Evolutionary conservation across 495 filamentous ascomycete genomes (phyloP).

Genomic region (Aspergillus funiculosus): DNA sequence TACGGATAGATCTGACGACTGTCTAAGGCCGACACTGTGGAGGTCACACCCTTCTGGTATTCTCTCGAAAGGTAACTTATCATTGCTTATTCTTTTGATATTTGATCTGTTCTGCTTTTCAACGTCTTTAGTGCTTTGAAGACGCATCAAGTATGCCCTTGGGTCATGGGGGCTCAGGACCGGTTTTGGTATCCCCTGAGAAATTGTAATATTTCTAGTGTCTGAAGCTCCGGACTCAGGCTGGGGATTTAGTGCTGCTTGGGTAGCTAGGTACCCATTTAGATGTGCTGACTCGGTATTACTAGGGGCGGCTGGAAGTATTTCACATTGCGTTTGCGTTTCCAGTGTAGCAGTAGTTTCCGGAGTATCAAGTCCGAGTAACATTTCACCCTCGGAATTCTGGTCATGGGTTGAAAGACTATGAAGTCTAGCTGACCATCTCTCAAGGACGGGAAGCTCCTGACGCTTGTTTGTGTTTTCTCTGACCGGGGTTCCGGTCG

Average conservation of each 20-base stretch:
- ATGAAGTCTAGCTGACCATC: constrained; percentile 36
- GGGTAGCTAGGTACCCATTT: constrained; percentile 37
- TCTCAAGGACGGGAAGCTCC: constrained; percentile 27
- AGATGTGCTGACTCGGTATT: constrained; percentile 28
- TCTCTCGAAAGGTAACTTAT: constrained; percentile 33
- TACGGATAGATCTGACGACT: constrained; percentile 8
- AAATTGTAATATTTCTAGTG: not conserved
- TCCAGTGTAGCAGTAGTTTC: constrained; percentile 35
- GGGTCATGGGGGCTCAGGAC: constrained; percentile 28
- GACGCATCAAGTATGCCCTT: constrained; percentile 35
- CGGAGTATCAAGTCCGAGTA: constrained; percentile 40
- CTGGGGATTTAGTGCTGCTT: constrained; percentile 27
- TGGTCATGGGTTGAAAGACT: constrained; percentile 14
- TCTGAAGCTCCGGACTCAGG: not conserved
- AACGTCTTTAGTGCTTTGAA: constrained; percentile 7
- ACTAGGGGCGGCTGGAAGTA: not conserved
- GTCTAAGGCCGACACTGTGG: constrained; percentile 21
- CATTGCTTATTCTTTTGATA: constrained; percentile 24
- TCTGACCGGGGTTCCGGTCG: not conserved
- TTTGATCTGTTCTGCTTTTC: not conserved
- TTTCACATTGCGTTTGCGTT: constrained; percentile 20
- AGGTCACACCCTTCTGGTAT: constrained; percentile 29
- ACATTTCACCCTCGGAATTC: constrained; percentile 28
- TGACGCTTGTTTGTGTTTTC: constrained; percentile 2
- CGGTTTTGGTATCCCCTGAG: not conserved